These are phyloP conservation scores for Colletotrichum tabaci DNA, from an alignment of 2,329 filamentous ascomycete species.

Conservation along the genomic window DNA sequence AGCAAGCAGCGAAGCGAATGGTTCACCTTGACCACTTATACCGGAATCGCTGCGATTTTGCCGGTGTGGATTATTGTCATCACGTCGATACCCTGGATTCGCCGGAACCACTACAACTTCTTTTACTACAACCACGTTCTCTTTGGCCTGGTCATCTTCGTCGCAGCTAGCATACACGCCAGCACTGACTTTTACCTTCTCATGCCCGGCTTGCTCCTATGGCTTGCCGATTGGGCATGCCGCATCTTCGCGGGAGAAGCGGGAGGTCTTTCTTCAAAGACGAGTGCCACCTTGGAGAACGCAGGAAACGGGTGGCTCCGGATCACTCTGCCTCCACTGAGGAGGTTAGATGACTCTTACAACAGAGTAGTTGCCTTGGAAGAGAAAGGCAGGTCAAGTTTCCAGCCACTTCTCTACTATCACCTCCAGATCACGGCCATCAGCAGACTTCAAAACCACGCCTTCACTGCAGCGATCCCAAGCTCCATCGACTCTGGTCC, in stretches of 20 bases:
- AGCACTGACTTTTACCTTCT: constrained; percentile 44
- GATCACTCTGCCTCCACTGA: neutral
- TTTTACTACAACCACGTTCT: constrained; percentile 43
- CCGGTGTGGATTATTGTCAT: constrained; percentile 28
- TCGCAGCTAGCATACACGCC: constrained; percentile 34
- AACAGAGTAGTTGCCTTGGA: neutral
- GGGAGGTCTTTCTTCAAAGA: constrained; percentile 6
- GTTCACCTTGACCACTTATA: constrained; percentile 31
- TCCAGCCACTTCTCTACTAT: constrained; percentile 22
- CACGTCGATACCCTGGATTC: constrained; percentile 38
- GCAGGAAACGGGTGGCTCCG: constrained; percentile 7
- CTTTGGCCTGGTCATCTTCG: constrained; percentile 25
- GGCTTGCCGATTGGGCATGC: constrained; percentile 37
- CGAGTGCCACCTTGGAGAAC: constrained; percentile 26
- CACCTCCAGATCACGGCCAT: constrained; percentile 31
- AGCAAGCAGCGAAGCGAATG: constrained; percentile 17
- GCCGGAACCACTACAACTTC: constrained; percentile 38
- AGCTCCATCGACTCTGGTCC: neutral
- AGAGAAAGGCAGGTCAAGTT: neutral
- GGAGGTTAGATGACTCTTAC: neutral
- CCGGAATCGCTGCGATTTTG: constrained; percentile 29
- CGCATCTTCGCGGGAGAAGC: constrained; percentile 32
- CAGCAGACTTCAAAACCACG: constrained; percentile 40
- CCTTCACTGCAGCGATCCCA: constrained; percentile 40
- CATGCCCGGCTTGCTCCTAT: constrained; percentile 35